A percentile compares a stretch with the other conserved stretches of the same genome.
Conservation (phyloP, 352 stramenopile genomes). For the Phytophthora gonapodyides region DNA sequence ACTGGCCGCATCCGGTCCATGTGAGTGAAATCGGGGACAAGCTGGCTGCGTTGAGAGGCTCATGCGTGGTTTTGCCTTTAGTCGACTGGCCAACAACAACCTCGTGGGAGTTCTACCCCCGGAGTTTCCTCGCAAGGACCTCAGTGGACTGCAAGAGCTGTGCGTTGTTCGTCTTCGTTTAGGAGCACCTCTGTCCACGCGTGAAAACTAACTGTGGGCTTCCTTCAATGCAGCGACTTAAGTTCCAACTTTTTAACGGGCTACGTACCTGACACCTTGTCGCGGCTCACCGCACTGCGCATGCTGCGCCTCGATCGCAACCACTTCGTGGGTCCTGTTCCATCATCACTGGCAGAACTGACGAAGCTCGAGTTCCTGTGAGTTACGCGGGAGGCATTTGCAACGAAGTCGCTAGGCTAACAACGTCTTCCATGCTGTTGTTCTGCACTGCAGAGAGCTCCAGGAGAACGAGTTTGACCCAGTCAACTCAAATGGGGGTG, state of each 20-base stretch:
- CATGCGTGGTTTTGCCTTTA: constrained; percentile 16
- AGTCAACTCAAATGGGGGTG: constrained; percentile 27
- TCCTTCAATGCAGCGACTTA: constrained; percentile 45
- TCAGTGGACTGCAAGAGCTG: constrained; percentile 64
- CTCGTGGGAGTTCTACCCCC: constrained; percentile 57
- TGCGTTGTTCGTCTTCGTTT: constrained; percentile 23
- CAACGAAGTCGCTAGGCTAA: background rate
- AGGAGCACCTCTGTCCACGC: background rate
- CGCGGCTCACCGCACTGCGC: constrained; percentile 36
- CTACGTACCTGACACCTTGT: constrained; percentile 50
- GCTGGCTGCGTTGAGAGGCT: background rate
- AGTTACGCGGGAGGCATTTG: constrained; percentile 4
- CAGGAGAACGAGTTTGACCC: constrained; percentile 59
- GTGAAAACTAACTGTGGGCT: constrained; percentile 1
- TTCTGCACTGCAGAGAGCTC: constrained; percentile 38
- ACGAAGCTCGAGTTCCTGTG: constrained; percentile 61
- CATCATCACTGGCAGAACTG: constrained; percentile 46
- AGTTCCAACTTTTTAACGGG: constrained; percentile 74
- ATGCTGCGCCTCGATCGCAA: constrained; percentile 67
- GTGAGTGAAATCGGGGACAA: constrained; percentile 24
- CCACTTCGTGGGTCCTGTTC: constrained; percentile 49
- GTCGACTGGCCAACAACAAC: constrained; percentile 63
- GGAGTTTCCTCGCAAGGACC: constrained; percentile 52
- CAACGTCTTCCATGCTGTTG: background rate
- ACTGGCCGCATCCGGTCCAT: constrained; percentile 59